phyloP scores from a whole-genome alignment of 495 filamentous ascomycete species.

The Bathelium albidoporum region DNA sequence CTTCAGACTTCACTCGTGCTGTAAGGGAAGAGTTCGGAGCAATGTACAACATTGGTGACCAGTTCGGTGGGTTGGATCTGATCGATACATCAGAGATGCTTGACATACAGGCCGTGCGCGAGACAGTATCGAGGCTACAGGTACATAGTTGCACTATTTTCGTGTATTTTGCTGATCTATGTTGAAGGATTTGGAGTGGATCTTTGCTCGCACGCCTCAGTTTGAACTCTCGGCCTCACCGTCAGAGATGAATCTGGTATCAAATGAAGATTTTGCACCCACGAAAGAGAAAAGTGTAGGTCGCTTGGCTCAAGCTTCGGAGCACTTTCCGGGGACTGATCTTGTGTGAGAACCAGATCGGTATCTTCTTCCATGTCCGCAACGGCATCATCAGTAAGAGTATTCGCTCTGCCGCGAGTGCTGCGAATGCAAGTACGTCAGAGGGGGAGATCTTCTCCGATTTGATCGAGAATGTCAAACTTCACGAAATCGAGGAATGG shows the following conservation, averaged over 20 bases:
- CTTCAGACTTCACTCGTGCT: constrained; percentile 21
- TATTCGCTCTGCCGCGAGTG: background rate
- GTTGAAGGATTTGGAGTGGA: background rate
- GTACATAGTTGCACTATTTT: background rate
- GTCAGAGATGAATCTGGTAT: background rate
- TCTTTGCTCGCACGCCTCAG: background rate
- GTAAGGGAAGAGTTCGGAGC: constrained; percentile 36
- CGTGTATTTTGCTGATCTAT: background rate
- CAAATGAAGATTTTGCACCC: background rate
- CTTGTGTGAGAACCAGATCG: background rate
- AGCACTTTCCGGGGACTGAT: too few species aligned
- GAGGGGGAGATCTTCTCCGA: background rate
- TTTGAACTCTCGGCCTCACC: background rate
- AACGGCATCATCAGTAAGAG: background rate
- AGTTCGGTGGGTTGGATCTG: background rate
- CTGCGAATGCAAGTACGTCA: background rate
- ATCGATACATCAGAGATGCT: background rate
- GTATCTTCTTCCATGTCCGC: background rate
- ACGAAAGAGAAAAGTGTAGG: background rate
- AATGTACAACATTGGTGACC: constrained; percentile 40
- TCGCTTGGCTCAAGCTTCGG: too few species aligned
- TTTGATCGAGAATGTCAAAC: background rate
- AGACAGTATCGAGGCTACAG: background rate
- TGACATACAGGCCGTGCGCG: background rate
- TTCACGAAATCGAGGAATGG: background rate